These are phyloP conservation scores for Yarrowia yakushimensis DNA, from an alignment of 805 yeast species.

Conservation along the genomic window DNA sequence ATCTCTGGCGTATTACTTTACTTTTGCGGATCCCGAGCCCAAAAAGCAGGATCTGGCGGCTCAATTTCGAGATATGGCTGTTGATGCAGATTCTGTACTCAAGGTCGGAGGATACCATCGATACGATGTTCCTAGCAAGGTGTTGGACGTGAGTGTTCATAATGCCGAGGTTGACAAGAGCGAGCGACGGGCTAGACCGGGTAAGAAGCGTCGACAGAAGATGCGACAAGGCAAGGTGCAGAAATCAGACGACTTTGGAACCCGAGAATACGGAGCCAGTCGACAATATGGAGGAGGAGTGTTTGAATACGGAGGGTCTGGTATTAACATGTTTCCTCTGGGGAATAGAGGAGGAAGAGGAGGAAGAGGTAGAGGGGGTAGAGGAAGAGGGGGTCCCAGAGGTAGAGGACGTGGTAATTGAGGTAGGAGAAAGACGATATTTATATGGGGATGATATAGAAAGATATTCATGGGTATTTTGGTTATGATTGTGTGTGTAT, in stretches of 20 bases:
- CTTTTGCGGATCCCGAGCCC: slow-evolving; percentile 20
- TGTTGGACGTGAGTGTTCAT: background rate
- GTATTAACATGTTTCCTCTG: background rate
- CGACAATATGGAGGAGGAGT: slow-evolving; percentile 8
- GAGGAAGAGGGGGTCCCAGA: slow-evolving; percentile 1
- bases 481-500: background rate
- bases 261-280: slow-evolving; percentile 15
- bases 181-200: background rate
- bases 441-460: background rate
- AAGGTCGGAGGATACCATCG: background rate
- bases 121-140: slow-evolving; percentile 16
- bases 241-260: slow-evolving; percentile 2
- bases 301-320: slow-evolving; percentile 5
- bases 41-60: slow-evolving; percentile 4
- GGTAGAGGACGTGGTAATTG: background rate
- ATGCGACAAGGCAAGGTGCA: slow-evolving; percentile 15
- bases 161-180: background rate
- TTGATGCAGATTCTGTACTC: background rate
- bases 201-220: slow-evolving; percentile 8
- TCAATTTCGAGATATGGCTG: slow-evolving; percentile 2
- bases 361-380: background rate
- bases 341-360: background rate
- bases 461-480: too few species aligned
- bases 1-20: slow-evolving; percentile 5
- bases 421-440: too few species aligned